Evolutionary conservation across 331 rosid species (phyloP).

Genomic region (Quercus tomentella): DNA sequence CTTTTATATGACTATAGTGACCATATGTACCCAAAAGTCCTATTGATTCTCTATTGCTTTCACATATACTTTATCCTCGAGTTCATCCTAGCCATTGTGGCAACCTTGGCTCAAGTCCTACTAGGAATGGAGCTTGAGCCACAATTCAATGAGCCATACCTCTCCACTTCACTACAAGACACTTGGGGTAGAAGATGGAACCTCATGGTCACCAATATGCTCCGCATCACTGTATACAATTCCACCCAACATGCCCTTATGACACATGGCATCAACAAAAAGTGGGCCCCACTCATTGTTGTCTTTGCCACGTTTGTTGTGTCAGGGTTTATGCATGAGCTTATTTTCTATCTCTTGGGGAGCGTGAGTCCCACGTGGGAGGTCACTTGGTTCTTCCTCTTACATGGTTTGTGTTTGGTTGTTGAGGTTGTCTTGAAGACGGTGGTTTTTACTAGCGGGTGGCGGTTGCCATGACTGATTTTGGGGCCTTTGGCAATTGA

Average conservation of each 20-base stretch:
- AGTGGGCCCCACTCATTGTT: slow-evolving; percentile 39
- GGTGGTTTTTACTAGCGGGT: slow-evolving; percentile 7
- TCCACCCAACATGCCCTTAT: slow-evolving; percentile 12
- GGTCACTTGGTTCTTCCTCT: slow-evolving; percentile 50
- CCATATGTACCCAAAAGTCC: slow-evolving; percentile 19
- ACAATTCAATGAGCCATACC: slow-evolving; percentile 49
- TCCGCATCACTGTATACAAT: slow-evolving; percentile 48
- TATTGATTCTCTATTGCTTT: slow-evolving; percentile 26
- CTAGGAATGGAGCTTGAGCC: slow-evolving; percentile 58
- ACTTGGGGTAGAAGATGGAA: slow-evolving; percentile 79
- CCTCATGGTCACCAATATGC: slow-evolving; percentile 47
- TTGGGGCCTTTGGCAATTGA: slow-evolving; percentile 36
- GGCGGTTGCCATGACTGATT: slow-evolving; percentile 36
- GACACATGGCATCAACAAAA: background rate
- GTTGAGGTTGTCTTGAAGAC: slow-evolving; percentile 50
- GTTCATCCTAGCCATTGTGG: slow-evolving; percentile 24
- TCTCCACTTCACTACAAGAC: slow-evolving; percentile 57
- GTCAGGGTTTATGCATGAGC: slow-evolving; percentile 65
- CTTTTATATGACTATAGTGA: slow-evolving; percentile 25
- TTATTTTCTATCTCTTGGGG: slow-evolving; percentile 43
- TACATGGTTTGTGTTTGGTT: slow-evolving; percentile 42
- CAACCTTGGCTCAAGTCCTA: slow-evolving; percentile 27
- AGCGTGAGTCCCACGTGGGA: slow-evolving; percentile 44
- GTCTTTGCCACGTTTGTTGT: slow-evolving; percentile 36
- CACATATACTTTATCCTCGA: slow-evolving; percentile 49